These are phyloP conservation scores for Nakazawaea sp. DNA, from an alignment of 805 yeast genomes.

Conservation along the genomic window DNA sequence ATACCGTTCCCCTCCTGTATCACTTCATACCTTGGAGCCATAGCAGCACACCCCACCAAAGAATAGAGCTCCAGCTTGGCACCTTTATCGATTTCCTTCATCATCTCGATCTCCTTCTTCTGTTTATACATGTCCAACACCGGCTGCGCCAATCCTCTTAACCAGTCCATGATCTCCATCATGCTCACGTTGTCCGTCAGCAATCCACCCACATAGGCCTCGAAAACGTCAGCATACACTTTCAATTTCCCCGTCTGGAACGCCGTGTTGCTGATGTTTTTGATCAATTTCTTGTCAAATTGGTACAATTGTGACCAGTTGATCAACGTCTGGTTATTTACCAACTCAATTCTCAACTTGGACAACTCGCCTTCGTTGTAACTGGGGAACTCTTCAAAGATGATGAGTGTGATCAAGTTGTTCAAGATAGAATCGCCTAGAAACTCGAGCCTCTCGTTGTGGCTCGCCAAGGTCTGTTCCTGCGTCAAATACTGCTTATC, in stretches of 20 bases:
- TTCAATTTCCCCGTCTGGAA: conserved; percentile 55
- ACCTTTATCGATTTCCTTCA: conserved; percentile 42
- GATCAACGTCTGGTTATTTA: conserved; percentile 65
- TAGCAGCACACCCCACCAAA: conserved; percentile 67
- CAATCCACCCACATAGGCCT: conserved; percentile 89
- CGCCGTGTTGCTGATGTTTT: conserved; percentile 38
- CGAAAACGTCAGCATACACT: conserved; percentile 82
- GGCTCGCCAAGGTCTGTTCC: conserved; percentile 50
- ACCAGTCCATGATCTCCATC: conserved; percentile 49
- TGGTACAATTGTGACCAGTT: conserved; percentile 68
- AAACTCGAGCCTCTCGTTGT: conserved; percentile 86
- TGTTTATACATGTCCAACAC: conserved; percentile 27
- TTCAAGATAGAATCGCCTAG: conserved; percentile 85
- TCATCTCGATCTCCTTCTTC: conserved; percentile 22
- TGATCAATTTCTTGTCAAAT: conserved; percentile 49
- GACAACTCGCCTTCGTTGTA: conserved; percentile 81
- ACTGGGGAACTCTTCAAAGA: conserved; percentile 59
- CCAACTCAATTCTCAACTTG: conserved; percentile 57
- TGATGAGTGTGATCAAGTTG: conserved; percentile 59
- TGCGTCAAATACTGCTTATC: conserved; percentile 49
- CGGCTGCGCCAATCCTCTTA: conserved; percentile 43
- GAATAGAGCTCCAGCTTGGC: conserved; percentile 80
- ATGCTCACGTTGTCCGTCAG: conserved; percentile 46
- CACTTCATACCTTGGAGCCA: conserved; percentile 53
- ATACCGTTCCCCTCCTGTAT: conserved; percentile 34